phyloP scores from a whole-genome alignment of 306 rosid species.

The Dalbergia oliveri region DNA sequence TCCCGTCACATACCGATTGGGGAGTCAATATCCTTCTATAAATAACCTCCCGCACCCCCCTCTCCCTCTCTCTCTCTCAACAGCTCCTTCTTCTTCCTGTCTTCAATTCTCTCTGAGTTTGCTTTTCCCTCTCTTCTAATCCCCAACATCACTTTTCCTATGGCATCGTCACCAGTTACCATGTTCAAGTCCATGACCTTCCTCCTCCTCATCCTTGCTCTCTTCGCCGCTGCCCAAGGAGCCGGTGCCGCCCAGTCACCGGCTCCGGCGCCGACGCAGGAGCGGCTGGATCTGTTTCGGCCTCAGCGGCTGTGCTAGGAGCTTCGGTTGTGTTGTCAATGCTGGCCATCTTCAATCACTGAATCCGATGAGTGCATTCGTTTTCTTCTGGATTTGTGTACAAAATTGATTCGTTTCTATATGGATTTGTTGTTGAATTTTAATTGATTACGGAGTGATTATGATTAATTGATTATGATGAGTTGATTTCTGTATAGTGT shows the following conservation, averaged over 20 bases:
- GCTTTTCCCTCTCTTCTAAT: not conserved
- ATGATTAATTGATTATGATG: not conserved
- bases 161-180: conserved; percentile 45
- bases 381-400: not conserved
- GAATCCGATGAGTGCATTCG: not conserved
- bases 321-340: conserved; percentile 47
- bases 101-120: not conserved
- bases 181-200: conserved; percentile 34
- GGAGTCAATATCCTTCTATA: not conserved
- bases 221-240: conserved; percentile 51
- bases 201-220: conserved; percentile 17
- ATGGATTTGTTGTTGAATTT: not conserved
- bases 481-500: conserved; percentile 13
- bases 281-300: conserved; percentile 40
- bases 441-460: not conserved
- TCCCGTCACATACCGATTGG: too few species aligned
- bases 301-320: conserved; percentile 47
- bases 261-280: conserved; percentile 44
- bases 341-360: conserved; percentile 48
- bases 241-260: conserved; percentile 14
- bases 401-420: not conserved
- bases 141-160: not conserved
- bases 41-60: conserved; percentile 1
- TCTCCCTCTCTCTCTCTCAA: not conserved
- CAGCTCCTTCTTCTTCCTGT: too few species aligned